Base-by-base conservation (phyloP, 352 stramenopile genomes). In the Phytophthora cactorum region DNA sequence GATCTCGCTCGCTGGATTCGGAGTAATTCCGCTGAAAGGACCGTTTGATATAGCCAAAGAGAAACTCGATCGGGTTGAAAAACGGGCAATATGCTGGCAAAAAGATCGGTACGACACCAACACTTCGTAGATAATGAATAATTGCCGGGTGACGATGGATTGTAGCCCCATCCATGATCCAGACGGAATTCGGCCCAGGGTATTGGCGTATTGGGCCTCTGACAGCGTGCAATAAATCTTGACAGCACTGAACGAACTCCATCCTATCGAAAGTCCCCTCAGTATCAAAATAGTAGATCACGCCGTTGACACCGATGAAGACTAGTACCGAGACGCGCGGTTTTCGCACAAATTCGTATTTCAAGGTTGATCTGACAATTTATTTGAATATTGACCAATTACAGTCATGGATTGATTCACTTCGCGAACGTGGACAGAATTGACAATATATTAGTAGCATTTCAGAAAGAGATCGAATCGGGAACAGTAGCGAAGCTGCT, bases 301-400 rank as follows among this genome's bases (percentile, higher is more conserved):
- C n/a, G 41, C 41, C 41, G 41, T 47, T 47, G n/a, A 10, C 41
- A 15, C 41, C 14, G 11, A 47, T 47, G 25, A 28, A 55, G 72
- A 22, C 22, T 22, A 22, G 22, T 22, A 22, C 22, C 22, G 22
- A 22, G 22, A 22, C 22, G 22, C 22, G 82, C 36, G 5, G 9
- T 43, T 43, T 43, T 8, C 36, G 36, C 36, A n/a, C 36, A 43
- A 43, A 36, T 36, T 5, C 31, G 22, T 22, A 22, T 22, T 22
- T 22, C 22, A 22, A 22, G 10, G 34, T 39, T 14, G 34, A 10
- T 39, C 5, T 39, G 34, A 39, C 8, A 39, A 39, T 39, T 12
- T 14, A 39, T 14, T 39, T 39, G 34, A 39, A 39, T 15, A 39
- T 39, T 39, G 34, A 39, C 34, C 14, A 45, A 45, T 45, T 22